Conservation (phyloP, 306 rosid species). For the Urtica urens region DNA sequence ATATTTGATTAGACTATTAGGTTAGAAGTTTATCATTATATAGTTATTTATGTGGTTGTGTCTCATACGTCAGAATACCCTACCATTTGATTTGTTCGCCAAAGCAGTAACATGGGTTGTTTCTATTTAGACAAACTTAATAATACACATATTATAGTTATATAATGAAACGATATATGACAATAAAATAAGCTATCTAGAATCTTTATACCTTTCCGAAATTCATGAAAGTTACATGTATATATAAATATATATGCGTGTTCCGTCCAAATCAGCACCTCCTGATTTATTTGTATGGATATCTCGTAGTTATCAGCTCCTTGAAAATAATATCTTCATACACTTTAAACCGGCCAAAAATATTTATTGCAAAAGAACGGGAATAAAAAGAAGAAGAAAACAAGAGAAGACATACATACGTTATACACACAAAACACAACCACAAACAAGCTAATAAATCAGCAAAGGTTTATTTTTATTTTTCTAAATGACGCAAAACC, state of each 20-base stretch:
- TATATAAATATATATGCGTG: too few relatives aligned
- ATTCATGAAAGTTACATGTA: constrained; percentile 21
- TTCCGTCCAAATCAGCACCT: constrained; percentile 30
- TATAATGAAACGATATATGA: background rate
- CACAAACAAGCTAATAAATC: background rate
- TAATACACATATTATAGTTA: background rate
- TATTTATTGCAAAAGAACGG: background rate
- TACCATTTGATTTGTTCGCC: constrained; percentile 45
- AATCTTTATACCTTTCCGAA: constrained; percentile 13
- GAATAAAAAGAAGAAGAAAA: background rate
- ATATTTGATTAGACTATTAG: too few relatives aligned
- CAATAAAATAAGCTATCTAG: constrained; percentile 12
- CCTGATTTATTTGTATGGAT: background rate
- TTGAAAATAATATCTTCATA: background rate
- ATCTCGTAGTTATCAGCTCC: too few relatives aligned
- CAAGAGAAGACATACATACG: background rate
- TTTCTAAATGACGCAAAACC: constrained; percentile 34
- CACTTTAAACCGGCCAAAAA: background rate
- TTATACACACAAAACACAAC: constrained; percentile 17
- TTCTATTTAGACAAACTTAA: constrained; percentile 33
- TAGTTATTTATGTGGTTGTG: too few relatives aligned
- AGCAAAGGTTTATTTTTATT: constrained; percentile 27
- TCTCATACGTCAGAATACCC: constrained; percentile 23
- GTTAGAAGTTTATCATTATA: too few relatives aligned
- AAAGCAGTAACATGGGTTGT: constrained; percentile 59